phyloP scores from a whole-genome alignment of 2,329 filamentous ascomycete genomes.

The Seiridium unicorne region DNA sequence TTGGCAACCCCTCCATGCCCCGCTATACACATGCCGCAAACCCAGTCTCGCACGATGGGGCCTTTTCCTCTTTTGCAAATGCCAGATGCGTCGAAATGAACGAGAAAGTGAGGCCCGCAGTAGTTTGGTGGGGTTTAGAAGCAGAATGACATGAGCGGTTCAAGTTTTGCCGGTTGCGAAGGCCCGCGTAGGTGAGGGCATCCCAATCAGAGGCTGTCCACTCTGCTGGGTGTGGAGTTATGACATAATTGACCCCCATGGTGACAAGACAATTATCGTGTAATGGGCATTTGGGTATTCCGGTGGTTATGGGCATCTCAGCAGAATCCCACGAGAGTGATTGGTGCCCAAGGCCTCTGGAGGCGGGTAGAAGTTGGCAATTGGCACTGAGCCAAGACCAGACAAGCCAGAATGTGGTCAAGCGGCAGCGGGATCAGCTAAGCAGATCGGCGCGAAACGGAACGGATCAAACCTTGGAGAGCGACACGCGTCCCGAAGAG shows the following conservation, averaged over 20 bases:
- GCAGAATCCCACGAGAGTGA: slow-evolving; percentile 1
- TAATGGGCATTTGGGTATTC: background rate
- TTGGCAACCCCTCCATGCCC: slow-evolving; percentile 2
- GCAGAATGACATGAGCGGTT: slow-evolving; percentile 1
- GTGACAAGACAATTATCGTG: background rate
- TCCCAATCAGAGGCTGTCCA: slow-evolving; percentile 2
- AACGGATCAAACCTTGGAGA: background rate
- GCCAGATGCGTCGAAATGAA: background rate
- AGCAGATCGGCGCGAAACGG: slow-evolving; percentile 5
- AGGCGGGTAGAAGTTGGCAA: background rate
- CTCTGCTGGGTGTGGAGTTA: slow-evolving; percentile 1
- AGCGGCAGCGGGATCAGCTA: slow-evolving; percentile 1
- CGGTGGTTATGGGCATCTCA: background rate
- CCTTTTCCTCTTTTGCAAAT: background rate
- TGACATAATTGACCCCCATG: slow-evolving; percentile 6
- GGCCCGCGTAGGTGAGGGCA: background rate
- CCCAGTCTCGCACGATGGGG: background rate
- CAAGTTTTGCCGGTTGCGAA: background rate
- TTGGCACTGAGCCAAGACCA: background rate
- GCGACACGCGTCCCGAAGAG: slow-evolving; percentile 2
- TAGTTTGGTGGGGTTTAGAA: slow-evolving; percentile 4
- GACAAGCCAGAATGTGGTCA: background rate
- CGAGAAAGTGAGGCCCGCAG: background rate
- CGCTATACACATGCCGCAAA: background rate
- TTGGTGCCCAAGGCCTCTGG: background rate